Evolutionary conservation across 1,139 yeast genomes (phyloP).

Genomic region (Neolecta irregularis): DNA sequence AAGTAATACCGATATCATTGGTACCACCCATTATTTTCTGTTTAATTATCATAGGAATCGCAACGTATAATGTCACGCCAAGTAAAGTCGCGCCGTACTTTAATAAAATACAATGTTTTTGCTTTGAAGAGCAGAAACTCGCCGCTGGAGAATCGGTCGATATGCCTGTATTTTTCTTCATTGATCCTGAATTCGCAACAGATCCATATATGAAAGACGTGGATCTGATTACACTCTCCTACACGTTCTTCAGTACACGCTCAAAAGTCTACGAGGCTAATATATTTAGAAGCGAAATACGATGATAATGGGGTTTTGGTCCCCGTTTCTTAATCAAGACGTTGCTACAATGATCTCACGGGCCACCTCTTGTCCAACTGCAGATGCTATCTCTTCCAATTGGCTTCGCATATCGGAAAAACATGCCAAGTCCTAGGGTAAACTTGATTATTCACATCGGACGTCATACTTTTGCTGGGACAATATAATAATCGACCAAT

Average conservation of each 20-base stretch:
- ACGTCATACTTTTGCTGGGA: too few relatives aligned
- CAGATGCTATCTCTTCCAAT: too few relatives aligned
- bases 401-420: too few relatives aligned
- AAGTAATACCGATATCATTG: slow-evolving; percentile 79
- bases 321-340: too few relatives aligned
- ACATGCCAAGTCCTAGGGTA: too few relatives aligned
- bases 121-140: slow-evolving; percentile 90
- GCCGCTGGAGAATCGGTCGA: slow-evolving; percentile 96
- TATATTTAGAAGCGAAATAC: slow-evolving; percentile 2
- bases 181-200: slow-evolving; percentile 92
- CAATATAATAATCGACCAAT: too few relatives aligned
- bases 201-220: slow-evolving; percentile 89
- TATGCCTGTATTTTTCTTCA: slow-evolving; percentile 90
- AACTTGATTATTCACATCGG: too few relatives aligned
- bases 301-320: slow-evolving; percentile 4
- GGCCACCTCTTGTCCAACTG: too few relatives aligned
- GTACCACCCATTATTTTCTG: slow-evolving; percentile 48
- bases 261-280: background rate
- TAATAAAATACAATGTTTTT: slow-evolving; percentile 92
- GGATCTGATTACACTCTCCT: slow-evolving; percentile 79
- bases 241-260: slow-evolving; percentile 55
- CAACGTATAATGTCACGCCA: slow-evolving; percentile 58
- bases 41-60: slow-evolving; percentile 7
- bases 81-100: slow-evolving; percentile 93
- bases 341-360: too few relatives aligned